Evolutionary conservation across 805 yeast species (phyloP), one percentile per base, ranked within the genome.

Genomic region (Candida endomychidarum): DNA sequence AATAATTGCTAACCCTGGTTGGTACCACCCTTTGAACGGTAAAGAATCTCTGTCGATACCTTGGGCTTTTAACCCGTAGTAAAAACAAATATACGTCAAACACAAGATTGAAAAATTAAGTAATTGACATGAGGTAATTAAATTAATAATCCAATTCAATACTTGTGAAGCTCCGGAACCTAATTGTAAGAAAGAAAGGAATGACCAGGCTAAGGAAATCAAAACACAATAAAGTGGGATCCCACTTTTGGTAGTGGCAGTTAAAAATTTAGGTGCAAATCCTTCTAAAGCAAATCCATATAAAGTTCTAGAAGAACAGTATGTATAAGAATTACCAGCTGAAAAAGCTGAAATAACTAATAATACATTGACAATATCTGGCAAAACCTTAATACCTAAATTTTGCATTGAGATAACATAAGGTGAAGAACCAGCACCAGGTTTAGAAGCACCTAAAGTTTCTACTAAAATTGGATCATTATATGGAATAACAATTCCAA

Each of bases 401-500:
- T 81, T 77, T 34, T 65, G 58, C 74, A 74, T 72, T 32, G 77
- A 76, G 46, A 74, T 65, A 20, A 69, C 74, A 46, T 72, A 70
- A 2, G 78, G 77, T 16, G 75, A 70, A 8, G 78, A 65, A 11
- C 73, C 76, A 14, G 77, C 95, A 41, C 91, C 93, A 0, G 90
- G 83, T 16, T 34, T 45, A 36, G 80, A 75, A 27, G 81, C 75
- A 14, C 73, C 66, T 38, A 83, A 70, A 8, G 90, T 86, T 5
- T 65, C 68, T 0, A 74, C 63, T 45, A 87, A 64, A 4, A 59
- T 62, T 2, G 83, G 78, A 54, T 86, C 90, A 51, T 83, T 77
- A 49, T 77, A 77, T 1, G 90, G 80, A 46, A 87, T 78, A 5
- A 87, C 74, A 46, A 83, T 79, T 22, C 95, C 95, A 43, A 86